These are phyloP conservation scores for Coprinopsis sp. DNA, from an alignment of 768 basidiomycete genomes.

Conservation along the genomic window DNA sequence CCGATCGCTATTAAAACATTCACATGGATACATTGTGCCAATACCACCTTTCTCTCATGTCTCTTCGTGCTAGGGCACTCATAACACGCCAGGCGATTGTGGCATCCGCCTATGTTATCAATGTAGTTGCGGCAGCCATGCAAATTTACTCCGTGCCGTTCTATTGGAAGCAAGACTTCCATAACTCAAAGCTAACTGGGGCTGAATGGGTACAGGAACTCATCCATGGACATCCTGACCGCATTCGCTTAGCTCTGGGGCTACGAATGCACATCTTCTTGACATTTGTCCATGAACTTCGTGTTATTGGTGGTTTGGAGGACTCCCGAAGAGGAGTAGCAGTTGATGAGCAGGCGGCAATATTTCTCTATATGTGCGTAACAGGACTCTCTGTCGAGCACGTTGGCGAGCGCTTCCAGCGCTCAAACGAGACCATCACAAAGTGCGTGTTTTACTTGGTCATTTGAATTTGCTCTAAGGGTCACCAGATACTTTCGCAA, in stretches of 20 bases:
- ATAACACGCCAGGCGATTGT: no score
- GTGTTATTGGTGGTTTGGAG: constrained; percentile 5
- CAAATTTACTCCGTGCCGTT: not conserved
- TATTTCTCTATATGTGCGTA: constrained; percentile 22
- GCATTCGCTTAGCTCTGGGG: not conserved
- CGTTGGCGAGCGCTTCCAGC: constrained; percentile 26
- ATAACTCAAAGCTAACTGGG: constrained; percentile 11
- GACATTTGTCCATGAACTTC: constrained; percentile 5
- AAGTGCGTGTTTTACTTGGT: constrained; percentile 14
- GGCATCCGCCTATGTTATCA: not conserved
- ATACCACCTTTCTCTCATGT: no score
- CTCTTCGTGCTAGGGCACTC: no score
- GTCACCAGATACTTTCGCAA: not conserved
- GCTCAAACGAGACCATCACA: constrained; percentile 25
- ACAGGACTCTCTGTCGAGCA: constrained; percentile 17
- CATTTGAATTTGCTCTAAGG: constrained; percentile 23
- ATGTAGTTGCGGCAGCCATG: not conserved
- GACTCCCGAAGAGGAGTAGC: constrained; percentile 3
- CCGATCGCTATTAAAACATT: no score
- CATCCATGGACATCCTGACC: constrained; percentile 10
- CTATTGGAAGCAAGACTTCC: constrained; percentile 3
- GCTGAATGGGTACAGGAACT: constrained; percentile 13
- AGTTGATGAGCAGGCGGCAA: constrained; percentile 19
- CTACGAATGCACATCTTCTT: constrained; percentile 5
- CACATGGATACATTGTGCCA: no score